Percentiles rank a stretch among this genome's conserved stretches.
phyloP scores from a whole-genome alignment of 257 asterid species.

The Solanum virginianum region DNA sequence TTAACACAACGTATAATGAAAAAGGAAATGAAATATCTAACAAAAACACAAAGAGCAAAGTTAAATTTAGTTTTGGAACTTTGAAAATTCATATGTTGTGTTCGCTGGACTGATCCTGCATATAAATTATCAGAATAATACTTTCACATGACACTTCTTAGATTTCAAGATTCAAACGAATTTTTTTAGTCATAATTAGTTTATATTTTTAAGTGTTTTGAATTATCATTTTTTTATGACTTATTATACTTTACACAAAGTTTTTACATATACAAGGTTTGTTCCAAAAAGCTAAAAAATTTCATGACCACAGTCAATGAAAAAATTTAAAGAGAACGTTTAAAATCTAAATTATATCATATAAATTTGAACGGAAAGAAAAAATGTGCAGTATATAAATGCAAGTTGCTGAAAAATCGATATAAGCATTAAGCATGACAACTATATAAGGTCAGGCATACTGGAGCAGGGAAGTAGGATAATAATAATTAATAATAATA shows the following conservation, averaged over 20 bases:
- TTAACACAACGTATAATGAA: too few species aligned
- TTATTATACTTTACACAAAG: not conserved
- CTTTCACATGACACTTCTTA: not conserved
- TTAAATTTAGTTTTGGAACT: too few species aligned
- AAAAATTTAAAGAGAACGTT: not conserved
- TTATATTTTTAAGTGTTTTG: not conserved
- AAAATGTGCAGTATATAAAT: not conserved
- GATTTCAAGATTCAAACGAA: not conserved
- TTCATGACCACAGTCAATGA: not conserved
- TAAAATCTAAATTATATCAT: fast-evolving
- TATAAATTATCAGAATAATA: not conserved
- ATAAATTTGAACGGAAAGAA: not conserved
- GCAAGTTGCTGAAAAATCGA: not conserved
- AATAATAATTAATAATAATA: not conserved
- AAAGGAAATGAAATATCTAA: too few species aligned
- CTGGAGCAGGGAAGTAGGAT: not conserved
- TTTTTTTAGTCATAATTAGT: not conserved
- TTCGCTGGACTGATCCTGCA: not conserved
- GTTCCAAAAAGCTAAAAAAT: not conserved
- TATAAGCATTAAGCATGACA: not conserved
- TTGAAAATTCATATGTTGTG: not conserved
- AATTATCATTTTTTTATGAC: not conserved
- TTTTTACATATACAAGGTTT: not conserved
- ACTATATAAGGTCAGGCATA: not conserved
- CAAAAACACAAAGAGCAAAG: too few species aligned